phyloP scores from a whole-genome alignment of 306 rosid genomes.

The Castanopsis chinensis region DNA sequence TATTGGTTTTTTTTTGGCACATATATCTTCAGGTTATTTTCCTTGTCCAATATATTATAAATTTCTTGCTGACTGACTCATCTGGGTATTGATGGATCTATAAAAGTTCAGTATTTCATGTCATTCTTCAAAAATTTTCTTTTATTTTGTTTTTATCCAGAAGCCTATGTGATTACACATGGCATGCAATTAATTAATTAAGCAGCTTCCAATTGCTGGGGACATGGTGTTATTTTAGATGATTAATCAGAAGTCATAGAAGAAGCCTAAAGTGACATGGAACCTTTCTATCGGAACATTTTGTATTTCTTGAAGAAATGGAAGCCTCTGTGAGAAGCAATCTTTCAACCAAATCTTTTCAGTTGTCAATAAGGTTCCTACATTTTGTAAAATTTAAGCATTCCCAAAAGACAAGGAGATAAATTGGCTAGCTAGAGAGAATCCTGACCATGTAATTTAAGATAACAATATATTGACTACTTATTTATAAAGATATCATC shows the following conservation, averaged over 20 bases:
- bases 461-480: neutral
- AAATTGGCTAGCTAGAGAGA: no score
- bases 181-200: neutral
- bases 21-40: neutral
- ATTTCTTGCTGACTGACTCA: neutral
- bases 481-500: neutral
- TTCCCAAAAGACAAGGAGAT: no score
- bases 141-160: neutral
- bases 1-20: neutral
- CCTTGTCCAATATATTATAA: neutral
- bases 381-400: neutral
- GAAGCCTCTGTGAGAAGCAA: neutral
- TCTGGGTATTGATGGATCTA: constrained; percentile 21
- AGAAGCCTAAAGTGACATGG: neutral
- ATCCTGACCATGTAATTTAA: no score
- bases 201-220: neutral
- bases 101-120: neutral
- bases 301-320: neutral
- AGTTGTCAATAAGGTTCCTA: neutral
- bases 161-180: neutral
- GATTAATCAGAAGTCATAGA: neutral
- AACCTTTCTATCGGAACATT: neutral
- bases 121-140: neutral
- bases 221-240: neutral
- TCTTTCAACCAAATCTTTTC: no score